These are phyloP conservation scores for Aspergillus quadricinctus DNA, from an alignment of 2,329 filamentous ascomycete genomes.

Conservation along the genomic window DNA sequence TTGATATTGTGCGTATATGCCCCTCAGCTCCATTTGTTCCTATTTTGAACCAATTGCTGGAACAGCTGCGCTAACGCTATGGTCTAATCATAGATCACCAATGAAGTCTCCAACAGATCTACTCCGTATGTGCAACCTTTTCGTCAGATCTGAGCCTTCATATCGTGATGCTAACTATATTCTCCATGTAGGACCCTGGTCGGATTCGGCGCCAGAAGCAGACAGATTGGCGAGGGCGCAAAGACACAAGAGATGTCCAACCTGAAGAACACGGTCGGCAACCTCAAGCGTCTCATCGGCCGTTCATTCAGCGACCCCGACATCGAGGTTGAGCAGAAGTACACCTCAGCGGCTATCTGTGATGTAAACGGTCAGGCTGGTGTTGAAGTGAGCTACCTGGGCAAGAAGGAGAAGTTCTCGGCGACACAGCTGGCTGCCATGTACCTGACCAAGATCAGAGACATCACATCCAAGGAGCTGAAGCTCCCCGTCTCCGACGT, in stretches of 20 bases:
- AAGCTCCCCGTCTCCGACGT: constrained; percentile 89
- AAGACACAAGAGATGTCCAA: constrained; percentile 99
- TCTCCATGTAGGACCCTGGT: constrained; percentile 68
- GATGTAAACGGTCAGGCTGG: constrained; percentile 93
- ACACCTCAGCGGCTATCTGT: constrained; percentile 76
- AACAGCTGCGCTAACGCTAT: constrained; percentile 13
- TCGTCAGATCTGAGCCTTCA: constrained; percentile 11
- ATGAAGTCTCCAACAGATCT: constrained; percentile 97
- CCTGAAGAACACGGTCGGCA: constrained; percentile 96
- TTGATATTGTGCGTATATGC: constrained; percentile 82
- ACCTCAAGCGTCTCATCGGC: constrained; percentile 87
- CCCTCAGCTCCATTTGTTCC: constrained; percentile 10
- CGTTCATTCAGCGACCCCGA: constrained; percentile 85
- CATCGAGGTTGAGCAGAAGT: constrained; percentile 87
- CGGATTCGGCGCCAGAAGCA: constrained; percentile 87
- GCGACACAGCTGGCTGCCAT: constrained; percentile 90
- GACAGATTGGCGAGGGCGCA: constrained; percentile 89
- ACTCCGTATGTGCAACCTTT: constrained; percentile 74
- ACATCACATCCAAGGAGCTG: constrained; percentile 79
- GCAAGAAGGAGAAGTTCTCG: constrained; percentile 94
- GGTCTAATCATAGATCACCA: constrained; percentile 74
- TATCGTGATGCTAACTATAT: constrained; percentile 12
- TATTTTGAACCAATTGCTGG: neutral
- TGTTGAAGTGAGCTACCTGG: constrained; percentile 86
- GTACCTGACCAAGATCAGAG: constrained; percentile 92